These are phyloP conservation scores for Babesia gibsoni DNA, from an alignment of 169 alveolate species.

Conservation along the genomic window DNA sequence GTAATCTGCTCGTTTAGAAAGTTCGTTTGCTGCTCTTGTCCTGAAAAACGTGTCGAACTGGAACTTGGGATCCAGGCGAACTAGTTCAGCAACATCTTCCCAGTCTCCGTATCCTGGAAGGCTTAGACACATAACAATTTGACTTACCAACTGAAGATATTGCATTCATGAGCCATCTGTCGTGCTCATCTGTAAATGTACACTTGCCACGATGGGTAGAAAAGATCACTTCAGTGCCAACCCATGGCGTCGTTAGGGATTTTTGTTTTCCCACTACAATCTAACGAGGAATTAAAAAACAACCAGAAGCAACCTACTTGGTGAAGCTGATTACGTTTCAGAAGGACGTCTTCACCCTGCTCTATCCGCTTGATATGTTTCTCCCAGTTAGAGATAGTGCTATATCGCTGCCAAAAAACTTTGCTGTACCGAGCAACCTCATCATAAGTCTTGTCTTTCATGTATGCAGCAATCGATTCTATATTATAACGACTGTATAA, in stretches of 20 bases:
- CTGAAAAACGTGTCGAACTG: slow-evolving; percentile 72
- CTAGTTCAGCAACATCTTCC: slow-evolving; percentile 67
- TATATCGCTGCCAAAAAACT: slow-evolving; percentile 69
- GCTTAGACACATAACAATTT: background rate
- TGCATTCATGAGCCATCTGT: slow-evolving; percentile 73
- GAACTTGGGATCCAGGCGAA: slow-evolving; percentile 69
- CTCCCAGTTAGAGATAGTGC: slow-evolving; percentile 62
- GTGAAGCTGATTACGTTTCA: slow-evolving; percentile 62
- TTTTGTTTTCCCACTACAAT: slow-evolving; percentile 54
- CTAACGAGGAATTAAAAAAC: slow-evolving; percentile 12
- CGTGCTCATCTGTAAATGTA: slow-evolving; percentile 74
- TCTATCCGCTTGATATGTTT: slow-evolving; percentile 68
- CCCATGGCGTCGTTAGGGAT: slow-evolving; percentile 65
- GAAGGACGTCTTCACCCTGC: slow-evolving; percentile 70
- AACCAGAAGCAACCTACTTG: slow-evolving; percentile 41
- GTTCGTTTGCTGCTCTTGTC: slow-evolving; percentile 69
- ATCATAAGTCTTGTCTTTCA: slow-evolving; percentile 59
- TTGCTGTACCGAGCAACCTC: slow-evolving; percentile 60
- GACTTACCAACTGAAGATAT: slow-evolving; percentile 64
- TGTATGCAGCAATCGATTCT: slow-evolving; percentile 63
- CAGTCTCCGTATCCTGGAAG: slow-evolving; percentile 77
- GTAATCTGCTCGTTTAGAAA: slow-evolving; percentile 76
- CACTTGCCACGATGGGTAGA: slow-evolving; percentile 70
- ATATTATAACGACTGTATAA: slow-evolving; percentile 67
- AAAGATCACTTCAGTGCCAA: slow-evolving; percentile 61